These are phyloP conservation scores for Globisporangium megalacanthum DNA, from an alignment of 352 stramenopile species.

Conservation along the genomic window DNA sequence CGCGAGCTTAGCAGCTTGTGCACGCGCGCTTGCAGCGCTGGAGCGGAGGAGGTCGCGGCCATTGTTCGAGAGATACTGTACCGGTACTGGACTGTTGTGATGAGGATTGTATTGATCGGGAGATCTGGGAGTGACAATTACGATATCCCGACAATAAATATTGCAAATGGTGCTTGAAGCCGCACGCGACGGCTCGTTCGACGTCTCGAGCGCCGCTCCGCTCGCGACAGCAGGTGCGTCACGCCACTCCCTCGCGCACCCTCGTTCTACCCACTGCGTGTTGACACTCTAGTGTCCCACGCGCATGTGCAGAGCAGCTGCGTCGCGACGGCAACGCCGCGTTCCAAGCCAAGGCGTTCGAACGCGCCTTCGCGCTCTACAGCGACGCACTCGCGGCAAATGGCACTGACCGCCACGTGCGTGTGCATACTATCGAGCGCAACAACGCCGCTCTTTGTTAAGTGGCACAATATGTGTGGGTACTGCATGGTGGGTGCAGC, in stretches of 20 bases:
- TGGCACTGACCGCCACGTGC: constrained; percentile 37
- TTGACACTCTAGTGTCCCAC: background rate
- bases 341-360: constrained; percentile 58
- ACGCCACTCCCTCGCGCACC: no score
- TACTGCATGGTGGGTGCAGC: constrained; percentile 12
- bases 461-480: background rate
- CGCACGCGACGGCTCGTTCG: constrained; percentile 32
- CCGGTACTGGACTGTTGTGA: no score
- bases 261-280: background rate
- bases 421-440: background rate
- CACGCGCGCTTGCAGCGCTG: constrained; percentile 43
- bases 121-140: no score
- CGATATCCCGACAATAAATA: no score
- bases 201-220: constrained; percentile 13
- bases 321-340: constrained; percentile 58
- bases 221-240: background rate
- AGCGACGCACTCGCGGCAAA: constrained; percentile 48
- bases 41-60: background rate
- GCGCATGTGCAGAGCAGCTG: constrained; percentile 23
- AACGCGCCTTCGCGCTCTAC: constrained; percentile 40
- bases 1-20: constrained; percentile 60
- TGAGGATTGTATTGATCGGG: no score
- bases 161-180: constrained; percentile 18
- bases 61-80: background rate
- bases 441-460: background rate